phyloP scores from a whole-genome alignment of 768 basidiomycete species.

The Candolleomyces efflorescens region DNA sequence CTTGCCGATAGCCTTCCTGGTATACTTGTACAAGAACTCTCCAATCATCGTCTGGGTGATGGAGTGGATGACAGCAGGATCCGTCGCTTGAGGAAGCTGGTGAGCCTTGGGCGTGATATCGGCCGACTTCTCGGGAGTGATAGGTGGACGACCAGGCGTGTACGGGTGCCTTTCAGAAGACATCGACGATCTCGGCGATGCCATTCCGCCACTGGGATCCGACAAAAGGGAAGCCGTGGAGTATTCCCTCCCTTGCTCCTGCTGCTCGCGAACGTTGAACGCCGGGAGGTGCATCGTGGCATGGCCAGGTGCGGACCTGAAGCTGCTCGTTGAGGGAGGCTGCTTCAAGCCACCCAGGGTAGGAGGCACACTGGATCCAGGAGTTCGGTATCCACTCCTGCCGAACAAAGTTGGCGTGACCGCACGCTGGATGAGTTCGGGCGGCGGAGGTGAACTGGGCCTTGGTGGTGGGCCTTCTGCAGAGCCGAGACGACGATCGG shows the following conservation, averaged over 20 bases:
- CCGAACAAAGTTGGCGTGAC: conserved; percentile 78
- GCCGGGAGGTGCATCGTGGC: conserved; percentile 41
- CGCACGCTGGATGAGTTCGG: conserved; percentile 89
- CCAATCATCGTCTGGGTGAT: conserved; percentile 99
- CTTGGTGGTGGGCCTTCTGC: conserved; percentile 73
- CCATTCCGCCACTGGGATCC: conserved; percentile 48
- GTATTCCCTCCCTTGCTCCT: conserved; percentile 41
- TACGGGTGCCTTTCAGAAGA: conserved; percentile 70
- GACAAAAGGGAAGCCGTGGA: conserved; percentile 71
- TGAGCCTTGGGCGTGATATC: conserved; percentile 34
- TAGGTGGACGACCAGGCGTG: conserved; percentile 24
- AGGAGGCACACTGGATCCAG: conserved; percentile 76
- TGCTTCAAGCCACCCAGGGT: conserved; percentile 62
- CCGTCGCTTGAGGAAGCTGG: conserved; percentile 55
- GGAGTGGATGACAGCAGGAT: conserved; percentile 88
- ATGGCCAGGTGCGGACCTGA: conserved; percentile 62
- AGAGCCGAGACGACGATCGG: conserved; percentile 52
- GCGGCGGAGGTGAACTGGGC: conserved; percentile 89
- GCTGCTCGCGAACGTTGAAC: conserved; percentile 43
- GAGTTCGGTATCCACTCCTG: conserved; percentile 49
- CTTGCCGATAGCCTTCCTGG: conserved; percentile 82
- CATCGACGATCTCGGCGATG: conserved; percentile 76
- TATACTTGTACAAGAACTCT: conserved; percentile 98
- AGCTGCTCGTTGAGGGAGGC: conserved; percentile 76
- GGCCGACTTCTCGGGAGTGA: conserved; percentile 43